Percentiles rank a stretch among this genome's conserved stretches.
Evolutionary conservation across 257 asterid species (phyloP).

Genomic region (Fraxinus excelsior): DNA sequence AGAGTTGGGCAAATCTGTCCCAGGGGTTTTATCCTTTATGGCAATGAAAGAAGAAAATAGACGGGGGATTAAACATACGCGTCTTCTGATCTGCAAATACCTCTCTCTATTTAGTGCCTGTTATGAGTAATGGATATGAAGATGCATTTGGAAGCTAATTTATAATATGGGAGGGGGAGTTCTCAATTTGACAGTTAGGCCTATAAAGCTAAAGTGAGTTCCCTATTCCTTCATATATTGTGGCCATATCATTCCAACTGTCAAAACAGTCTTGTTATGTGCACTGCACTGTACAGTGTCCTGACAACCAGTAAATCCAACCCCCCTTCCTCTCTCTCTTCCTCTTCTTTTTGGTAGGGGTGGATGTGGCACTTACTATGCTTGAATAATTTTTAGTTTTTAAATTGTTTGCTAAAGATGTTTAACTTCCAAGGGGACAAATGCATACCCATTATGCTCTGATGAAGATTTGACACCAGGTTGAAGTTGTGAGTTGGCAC

Average conservation of each 20-base stretch:
- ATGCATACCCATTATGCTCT: constrained; percentile 12
- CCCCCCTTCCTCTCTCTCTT: no score
- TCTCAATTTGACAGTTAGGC: no score
- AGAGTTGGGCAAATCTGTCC: background rate
- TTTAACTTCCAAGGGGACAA: constrained; percentile 2
- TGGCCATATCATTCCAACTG: constrained; percentile 3
- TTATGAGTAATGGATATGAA: background rate
- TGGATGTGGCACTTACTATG: background rate
- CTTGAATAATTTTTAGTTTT: constrained; percentile 6
- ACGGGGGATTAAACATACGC: background rate
- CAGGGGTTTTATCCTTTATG: background rate
- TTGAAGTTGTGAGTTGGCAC: constrained; percentile 5
- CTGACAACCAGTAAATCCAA: no score
- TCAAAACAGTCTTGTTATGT: background rate
- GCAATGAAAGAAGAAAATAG: constrained; percentile 9
- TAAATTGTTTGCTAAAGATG: background rate
- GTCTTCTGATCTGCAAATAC: background rate
- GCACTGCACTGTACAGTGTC: background rate
- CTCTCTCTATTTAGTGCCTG: background rate
- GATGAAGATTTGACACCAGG: constrained; percentile 21
- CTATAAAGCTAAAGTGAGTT: background rate
- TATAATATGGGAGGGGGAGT: no score
- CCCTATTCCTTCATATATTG: background rate
- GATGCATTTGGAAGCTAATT: no score
- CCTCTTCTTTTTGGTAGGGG: no score